Evolutionary conservation across 2,329 filamentous ascomycete genomes (phyloP), one percentile per base, ranked within the genome.

Genomic region (Exophiala bonariae): DNA sequence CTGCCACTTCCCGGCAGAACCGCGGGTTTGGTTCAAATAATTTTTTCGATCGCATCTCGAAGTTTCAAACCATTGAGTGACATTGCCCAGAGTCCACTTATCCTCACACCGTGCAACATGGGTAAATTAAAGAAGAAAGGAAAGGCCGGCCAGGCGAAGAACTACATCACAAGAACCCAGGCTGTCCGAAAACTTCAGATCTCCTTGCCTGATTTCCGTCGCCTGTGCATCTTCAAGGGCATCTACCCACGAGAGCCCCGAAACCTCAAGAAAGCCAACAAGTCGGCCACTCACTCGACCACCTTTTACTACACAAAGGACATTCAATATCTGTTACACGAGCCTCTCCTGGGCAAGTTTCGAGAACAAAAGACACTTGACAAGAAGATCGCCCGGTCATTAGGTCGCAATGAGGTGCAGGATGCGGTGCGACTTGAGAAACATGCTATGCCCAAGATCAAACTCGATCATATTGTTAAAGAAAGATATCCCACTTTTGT

Each of bases 211-310:
- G 93, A 99, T 74, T 99, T 99, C 75, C 86, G 93, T 73, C 87
- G 95, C 74, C 80, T 99, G 67, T 99, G 93, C 76, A 99, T 99
- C 70, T 99, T 96, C 86, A 97, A 97, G 78, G 93, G 91, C 62
- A 97, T 99, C 69, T 99, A 96, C 73, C 93, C 93, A 58, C 87
- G 93, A 64, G 93, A 99, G 77, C 93, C 93, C 56, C 83, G 93
- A 65, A 96, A 87, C 76, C 92, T 90, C 78, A 96, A 95, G 78
- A 96, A 96, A 81, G 93, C 88, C 33, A 89, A 87, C 66, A 96
- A 95, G 72, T 89, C 88, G 50, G 83, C 90, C 19, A 96, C 88
- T 28, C 84, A 86, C 52, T 91, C 87, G 46, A 97, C 92, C 20
- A 99, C 93, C 54, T 99, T 97, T 68, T 85, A 85, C 73, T 85